Evolutionary conservation across 176 grass and related monocot species (phyloP).

Genomic region (Oryza glaberrima): DNA sequence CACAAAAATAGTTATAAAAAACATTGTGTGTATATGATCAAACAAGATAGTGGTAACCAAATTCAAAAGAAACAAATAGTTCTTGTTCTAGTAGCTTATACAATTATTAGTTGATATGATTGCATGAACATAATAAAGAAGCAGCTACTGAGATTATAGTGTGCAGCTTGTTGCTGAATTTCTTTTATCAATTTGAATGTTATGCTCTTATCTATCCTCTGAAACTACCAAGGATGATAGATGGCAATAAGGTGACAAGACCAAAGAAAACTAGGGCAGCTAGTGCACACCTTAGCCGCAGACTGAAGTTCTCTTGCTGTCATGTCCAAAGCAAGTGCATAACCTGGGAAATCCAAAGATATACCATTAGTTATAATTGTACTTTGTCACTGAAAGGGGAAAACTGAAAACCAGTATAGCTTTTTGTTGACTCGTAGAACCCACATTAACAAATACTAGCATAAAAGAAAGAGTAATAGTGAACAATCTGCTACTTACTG

Average conservation of each 20-base stretch:
- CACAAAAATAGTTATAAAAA: neutral
- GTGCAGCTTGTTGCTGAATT: neutral
- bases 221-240: conserved; percentile 22
- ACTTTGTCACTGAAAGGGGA: neutral
- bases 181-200: conserved; percentile 3
- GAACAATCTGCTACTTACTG: neutral
- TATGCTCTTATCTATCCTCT: neutral
- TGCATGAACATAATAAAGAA: conserved; percentile 15
- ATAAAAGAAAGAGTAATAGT: neutral
- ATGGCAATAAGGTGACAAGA: neutral
- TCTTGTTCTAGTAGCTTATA: neutral
- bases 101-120: neutral
- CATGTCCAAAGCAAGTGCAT: conserved; percentile 98
- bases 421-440: neutral
- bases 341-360: conserved; percentile 56
- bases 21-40: neutral
- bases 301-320: conserved; percentile 95
- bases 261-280: neutral
- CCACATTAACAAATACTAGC: neutral
- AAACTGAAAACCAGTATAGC: neutral
- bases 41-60: neutral
- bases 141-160: neutral
- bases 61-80: neutral
- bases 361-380: conserved; percentile 3
- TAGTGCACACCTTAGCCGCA: conserved; percentile 61